These are phyloP conservation scores for Kodamaea sp. DNA, from an alignment of 1,139 yeast genomes.

Conservation along the genomic window DNA sequence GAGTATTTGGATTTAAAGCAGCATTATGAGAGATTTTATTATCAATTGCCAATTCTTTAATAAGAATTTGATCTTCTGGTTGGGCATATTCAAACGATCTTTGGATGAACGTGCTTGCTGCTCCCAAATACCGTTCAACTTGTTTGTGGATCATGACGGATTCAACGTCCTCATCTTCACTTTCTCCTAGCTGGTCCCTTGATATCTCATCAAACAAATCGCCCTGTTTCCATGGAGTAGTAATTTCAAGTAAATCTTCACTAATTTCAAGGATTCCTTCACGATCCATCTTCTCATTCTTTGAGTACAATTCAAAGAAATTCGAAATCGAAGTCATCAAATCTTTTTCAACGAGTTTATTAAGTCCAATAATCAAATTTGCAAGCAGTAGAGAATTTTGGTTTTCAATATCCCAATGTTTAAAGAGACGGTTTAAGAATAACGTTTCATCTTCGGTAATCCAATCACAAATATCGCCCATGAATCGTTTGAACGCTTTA, in stretches of 20 bases:
- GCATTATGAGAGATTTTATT: conserved; percentile 53
- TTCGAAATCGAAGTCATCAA: conserved; percentile 75
- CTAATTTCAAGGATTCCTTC: conserved; percentile 82
- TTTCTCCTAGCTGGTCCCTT: conserved; percentile 41
- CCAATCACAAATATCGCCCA: conserved; percentile 85
- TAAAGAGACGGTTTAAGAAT: conserved; percentile 62
- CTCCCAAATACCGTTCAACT: conserved; percentile 74
- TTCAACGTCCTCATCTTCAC: conserved; percentile 54
- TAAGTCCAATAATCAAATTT: conserved; percentile 71
- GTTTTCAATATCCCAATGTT: conserved; percentile 61
- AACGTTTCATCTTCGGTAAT: conserved; percentile 39
- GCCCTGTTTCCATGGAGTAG: conserved; percentile 81
- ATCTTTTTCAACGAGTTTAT: conserved; percentile 65
- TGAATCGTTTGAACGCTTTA: conserved; percentile 65
- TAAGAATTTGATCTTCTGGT: conserved; percentile 50
- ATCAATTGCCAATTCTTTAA: conserved; percentile 39
- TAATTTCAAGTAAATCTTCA: conserved; percentile 78
- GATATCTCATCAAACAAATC: conserved; percentile 57
- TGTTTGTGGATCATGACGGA: conserved; percentile 66
- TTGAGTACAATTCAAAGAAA: conserved; percentile 74
- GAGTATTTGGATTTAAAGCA: conserved; percentile 77
- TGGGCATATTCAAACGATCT: conserved; percentile 89
- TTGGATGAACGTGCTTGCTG: conserved; percentile 83
- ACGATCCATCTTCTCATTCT: conserved; percentile 61
- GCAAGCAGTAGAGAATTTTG: conserved; percentile 59